These are phyloP conservation scores for Euphorbia tirucalli DNA, from an alignment of 345 rosid genomes.

Conservation along the genomic window DNA sequence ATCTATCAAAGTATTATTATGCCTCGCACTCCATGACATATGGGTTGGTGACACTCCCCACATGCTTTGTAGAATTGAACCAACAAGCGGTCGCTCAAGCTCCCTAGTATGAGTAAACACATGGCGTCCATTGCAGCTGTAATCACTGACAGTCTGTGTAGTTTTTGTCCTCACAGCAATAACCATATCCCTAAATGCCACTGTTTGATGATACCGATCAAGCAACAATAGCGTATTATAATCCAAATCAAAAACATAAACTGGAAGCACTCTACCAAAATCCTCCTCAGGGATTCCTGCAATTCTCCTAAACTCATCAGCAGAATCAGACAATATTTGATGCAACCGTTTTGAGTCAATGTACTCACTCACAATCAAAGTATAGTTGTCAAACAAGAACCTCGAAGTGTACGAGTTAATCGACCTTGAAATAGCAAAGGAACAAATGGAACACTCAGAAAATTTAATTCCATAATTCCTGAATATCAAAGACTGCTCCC, in stretches of 20 bases:
- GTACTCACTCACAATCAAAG: constrained; percentile 94
- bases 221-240: constrained; percentile 56
- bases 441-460: constrained; percentile 74
- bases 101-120: constrained; percentile 80
- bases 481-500: constrained; percentile 70
- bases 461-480: constrained; percentile 56
- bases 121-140: constrained; percentile 88
- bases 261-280: constrained; percentile 73
- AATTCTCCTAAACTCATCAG: constrained; percentile 71
- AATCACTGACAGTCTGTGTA: constrained; percentile 88
- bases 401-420: constrained; percentile 86
- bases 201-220: constrained; percentile 85
- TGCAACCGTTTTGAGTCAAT: constrained; percentile 93
- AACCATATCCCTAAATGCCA: constrained; percentile 91
- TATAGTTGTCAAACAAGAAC: constrained; percentile 93
- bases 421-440: constrained; percentile 75
- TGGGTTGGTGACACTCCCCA: constrained; percentile 99
- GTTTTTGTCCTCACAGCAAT: constrained; percentile 87
- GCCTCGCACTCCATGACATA: constrained; percentile 79
- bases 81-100: constrained; percentile 79
- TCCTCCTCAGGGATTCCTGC: constrained; percentile 77
- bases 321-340: constrained; percentile 71
- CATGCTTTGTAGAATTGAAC: constrained; percentile 95
- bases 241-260: constrained; percentile 94
- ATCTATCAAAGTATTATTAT: constrained; percentile 77